Conservation (phyloP, 2,329 filamentous ascomycete species). For the Aspergillus fumigatus region DNA sequence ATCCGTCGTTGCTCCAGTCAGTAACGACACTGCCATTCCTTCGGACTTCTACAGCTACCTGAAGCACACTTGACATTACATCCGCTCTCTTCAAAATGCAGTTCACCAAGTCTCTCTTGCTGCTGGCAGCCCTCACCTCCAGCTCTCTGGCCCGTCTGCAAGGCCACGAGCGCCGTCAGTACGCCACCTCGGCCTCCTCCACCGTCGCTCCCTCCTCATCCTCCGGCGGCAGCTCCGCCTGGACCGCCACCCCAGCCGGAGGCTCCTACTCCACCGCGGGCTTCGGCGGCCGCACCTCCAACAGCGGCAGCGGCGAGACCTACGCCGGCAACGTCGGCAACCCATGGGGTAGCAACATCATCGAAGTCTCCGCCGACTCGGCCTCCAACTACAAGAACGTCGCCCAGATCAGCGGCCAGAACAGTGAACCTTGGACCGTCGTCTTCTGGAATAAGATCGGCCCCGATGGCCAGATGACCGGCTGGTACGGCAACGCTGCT, state of each 20-base stretch:
- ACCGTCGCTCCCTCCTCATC: conserved; percentile 3
- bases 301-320: conserved; percentile 20
- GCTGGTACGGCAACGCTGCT: conserved; percentile 33
- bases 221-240: conserved; percentile 7
- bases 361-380: conserved; percentile 27
- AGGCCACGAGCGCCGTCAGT: conserved; percentile 23
- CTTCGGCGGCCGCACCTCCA: conserved; percentile 29
- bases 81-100: conserved; percentile 20
- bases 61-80: not conserved
- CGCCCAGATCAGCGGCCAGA: conserved; percentile 28
- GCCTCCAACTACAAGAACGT: conserved; percentile 35
- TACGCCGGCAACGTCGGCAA: conserved; percentile 37
- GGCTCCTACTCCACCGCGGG: conserved; percentile 25
- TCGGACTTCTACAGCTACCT: not conserved
- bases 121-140: conserved; percentile 28
- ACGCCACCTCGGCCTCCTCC: conserved; percentile 17
- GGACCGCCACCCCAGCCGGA: conserved; percentile 19
- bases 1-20: not conserved
- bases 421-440: conserved; percentile 31
- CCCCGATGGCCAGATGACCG: conserved; percentile 28
- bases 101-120: conserved; percentile 26
- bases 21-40: not conserved
- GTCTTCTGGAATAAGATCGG: conserved; percentile 40
- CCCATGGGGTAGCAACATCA: conserved; percentile 40
- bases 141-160: conserved; percentile 22